Percentiles rank a stretch among this genome's conserved stretches.
phyloP scores from a whole-genome alignment of 805 yeast species.

The Candida germanica region DNA sequence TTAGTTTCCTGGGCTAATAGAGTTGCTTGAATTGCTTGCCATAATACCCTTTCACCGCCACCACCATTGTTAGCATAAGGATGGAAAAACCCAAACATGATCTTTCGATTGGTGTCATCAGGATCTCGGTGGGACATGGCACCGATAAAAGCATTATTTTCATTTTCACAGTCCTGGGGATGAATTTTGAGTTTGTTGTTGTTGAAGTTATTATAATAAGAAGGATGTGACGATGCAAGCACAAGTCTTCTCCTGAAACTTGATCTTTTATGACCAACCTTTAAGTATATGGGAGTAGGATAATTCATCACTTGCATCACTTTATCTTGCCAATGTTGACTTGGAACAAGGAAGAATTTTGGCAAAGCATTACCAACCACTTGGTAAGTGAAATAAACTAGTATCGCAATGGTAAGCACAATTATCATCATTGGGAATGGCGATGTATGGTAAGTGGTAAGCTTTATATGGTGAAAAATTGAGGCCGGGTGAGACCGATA shows the following conservation, averaged over 20 bases:
- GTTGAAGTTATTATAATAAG: conserved; percentile 36
- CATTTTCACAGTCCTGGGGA: conserved; percentile 25
- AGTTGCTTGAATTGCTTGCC: conserved; percentile 87
- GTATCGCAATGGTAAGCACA: background rate
- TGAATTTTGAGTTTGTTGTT: conserved; percentile 34
- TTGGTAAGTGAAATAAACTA: conserved; percentile 2
- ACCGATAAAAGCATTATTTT: conserved; percentile 20
- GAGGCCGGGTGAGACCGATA: too few relatives aligned
- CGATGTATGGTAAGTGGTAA: too few relatives aligned
- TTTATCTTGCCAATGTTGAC: conserved; percentile 37
- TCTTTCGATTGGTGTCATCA: conserved; percentile 35
- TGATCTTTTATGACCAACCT: conserved; percentile 36
- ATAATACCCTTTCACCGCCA: conserved; percentile 94
- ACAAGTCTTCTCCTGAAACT: conserved; percentile 37
- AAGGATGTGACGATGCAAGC: conserved; percentile 33
- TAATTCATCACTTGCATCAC: conserved; percentile 28
- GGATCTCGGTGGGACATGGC: conserved; percentile 30
- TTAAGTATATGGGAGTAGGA: conserved; percentile 34
- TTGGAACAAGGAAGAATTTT: conserved; percentile 34
- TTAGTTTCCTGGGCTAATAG: conserved; percentile 46
- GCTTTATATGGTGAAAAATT: too few relatives aligned
- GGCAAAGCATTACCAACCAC: conserved; percentile 22
- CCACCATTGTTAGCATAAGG: conserved; percentile 97
- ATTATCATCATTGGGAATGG: conserved; percentile 6
- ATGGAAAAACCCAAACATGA: conserved; percentile 84